phyloP scores from a whole-genome alignment of 2,329 filamentous ascomycete species.

The Fusarium sp. region DNA sequence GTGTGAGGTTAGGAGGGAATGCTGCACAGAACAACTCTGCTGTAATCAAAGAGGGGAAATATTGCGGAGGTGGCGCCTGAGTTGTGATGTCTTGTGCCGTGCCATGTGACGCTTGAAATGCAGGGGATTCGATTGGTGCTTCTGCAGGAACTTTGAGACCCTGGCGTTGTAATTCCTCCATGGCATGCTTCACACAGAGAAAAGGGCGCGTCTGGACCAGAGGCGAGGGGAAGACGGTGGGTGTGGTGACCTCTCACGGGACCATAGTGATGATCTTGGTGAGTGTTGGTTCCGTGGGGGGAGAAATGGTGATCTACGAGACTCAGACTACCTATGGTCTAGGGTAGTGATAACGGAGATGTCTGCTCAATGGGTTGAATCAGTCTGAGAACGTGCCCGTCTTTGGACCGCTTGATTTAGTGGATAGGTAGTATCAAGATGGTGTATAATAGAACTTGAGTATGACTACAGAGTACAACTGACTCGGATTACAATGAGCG shows the following conservation, averaged over 20 bases:
- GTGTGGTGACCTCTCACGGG: conserved; percentile 37
- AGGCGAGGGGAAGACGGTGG: conserved; percentile 1
- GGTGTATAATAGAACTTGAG: conserved; percentile 5
- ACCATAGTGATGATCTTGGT: conserved; percentile 29
- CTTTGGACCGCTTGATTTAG: conserved; percentile 8
- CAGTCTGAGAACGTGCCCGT: background rate
- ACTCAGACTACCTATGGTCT: background rate
- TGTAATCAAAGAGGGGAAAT: background rate
- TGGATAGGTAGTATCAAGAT: conserved; percentile 2
- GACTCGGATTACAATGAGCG: background rate
- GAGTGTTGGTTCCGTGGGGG: conserved; percentile 24
- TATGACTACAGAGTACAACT: conserved; percentile 8
- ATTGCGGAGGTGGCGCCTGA: conserved; percentile 38
- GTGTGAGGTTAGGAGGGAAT: conserved; percentile 10
- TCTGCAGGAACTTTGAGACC: conserved; percentile 37
- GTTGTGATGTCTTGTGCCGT: conserved; percentile 27
- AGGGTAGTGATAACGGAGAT: conserved; percentile 26
- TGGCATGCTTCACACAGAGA: conserved; percentile 25
- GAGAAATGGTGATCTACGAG: background rate
- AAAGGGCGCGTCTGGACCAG: conserved; percentile 30
- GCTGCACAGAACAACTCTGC: conserved; percentile 27
- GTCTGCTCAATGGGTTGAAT: conserved; percentile 10
- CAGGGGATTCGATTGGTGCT: conserved; percentile 21
- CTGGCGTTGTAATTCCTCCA: conserved; percentile 14
- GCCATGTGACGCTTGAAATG: conserved; percentile 33